Evolutionary conservation across 805 yeast genomes (phyloP), one percentile per base, ranked within the genome.

Genomic region (Candida chauliodis): DNA sequence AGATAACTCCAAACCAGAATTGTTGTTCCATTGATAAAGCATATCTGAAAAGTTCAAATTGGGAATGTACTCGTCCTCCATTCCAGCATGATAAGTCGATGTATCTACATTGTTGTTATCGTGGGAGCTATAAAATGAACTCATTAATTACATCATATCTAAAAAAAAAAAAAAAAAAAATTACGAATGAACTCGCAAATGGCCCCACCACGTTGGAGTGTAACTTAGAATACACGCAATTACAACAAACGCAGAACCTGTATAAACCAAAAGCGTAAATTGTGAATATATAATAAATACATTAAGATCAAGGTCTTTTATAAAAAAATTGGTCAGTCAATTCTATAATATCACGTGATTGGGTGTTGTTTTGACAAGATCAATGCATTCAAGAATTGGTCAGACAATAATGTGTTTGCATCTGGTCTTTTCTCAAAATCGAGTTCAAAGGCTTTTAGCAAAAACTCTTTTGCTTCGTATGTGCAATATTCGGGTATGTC

Each of bases 1-100:
- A 10, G 23, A 13, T 21, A 34, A 17, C 26, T 29, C 27, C n/a
- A 13, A 9, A 14, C 22, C 34, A 17, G 18, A 31, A 14, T 44
- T 51, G 28, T 43, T 46, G 37, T 65, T 65, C 84, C 84, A 79
- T 38, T 65, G 63, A 36, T 63, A 56, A 1, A 77, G 45, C 51
- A 61, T 57, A 18, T 73, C 69, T 28, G 69, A 63, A 44, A 79
- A 81, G 48, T 80, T 80, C 20, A 84, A 63, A 34, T 81, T 85
- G 0, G 91, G 91, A 11, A 85, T 73, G 50, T 84, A 84, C 51
- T 85, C 93, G 54, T 84, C 91, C 50, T 79, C 83, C 47, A 83
- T 63, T 1, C 87, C 89, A n/a, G 25, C 28, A 11, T 14, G 23
- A 17, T 22, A 37, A 15, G 19, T 23, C 52, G 54, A 8, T 8